Percentiles rank a stretch among this genome's conserved stretches.
These are phyloP conservation scores for Corymbia calophylla DNA, from an alignment of 441 rosid genomes.

Conservation along the genomic window DNA sequence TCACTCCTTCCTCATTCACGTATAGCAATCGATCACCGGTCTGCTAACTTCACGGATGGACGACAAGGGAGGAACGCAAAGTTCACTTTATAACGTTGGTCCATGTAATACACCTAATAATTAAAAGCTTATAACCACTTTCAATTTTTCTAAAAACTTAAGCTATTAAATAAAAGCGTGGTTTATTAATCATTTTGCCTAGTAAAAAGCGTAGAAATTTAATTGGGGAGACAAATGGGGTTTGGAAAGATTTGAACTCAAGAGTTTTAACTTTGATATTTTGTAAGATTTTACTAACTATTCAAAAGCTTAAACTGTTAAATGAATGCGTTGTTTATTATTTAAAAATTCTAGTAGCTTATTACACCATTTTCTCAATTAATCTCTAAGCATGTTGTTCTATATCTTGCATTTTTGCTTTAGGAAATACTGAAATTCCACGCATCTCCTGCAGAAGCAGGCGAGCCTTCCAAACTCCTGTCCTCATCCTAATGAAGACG, in stretches of 20 bases:
- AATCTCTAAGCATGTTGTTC: not conserved
- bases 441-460: not conserved
- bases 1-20: not conserved
- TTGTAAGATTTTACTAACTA: no score
- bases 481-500: not conserved
- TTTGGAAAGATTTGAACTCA: no score
- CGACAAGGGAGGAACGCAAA: not conserved
- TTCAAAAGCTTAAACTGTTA: no score
- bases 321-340: no score
- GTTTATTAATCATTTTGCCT: no score
- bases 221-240: no score
- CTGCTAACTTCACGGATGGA: not conserved
- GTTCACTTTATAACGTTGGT: not conserved
- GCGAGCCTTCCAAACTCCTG: not conserved
- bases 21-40: not conserved
- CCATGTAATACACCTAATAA: not conserved
- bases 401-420: not conserved
- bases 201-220: no score
- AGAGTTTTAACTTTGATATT: no score
- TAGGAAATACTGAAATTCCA: not conserved
- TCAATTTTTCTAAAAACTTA: no score
- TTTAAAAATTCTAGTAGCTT: not conserved
- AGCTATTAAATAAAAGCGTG: no score
- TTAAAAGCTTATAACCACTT: not conserved
- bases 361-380: not conserved